Evolutionary conservation across 768 basidiomycete species (phyloP), one percentile per base, ranked within the genome.

Genomic region (Boletus tylopilopsis): DNA sequence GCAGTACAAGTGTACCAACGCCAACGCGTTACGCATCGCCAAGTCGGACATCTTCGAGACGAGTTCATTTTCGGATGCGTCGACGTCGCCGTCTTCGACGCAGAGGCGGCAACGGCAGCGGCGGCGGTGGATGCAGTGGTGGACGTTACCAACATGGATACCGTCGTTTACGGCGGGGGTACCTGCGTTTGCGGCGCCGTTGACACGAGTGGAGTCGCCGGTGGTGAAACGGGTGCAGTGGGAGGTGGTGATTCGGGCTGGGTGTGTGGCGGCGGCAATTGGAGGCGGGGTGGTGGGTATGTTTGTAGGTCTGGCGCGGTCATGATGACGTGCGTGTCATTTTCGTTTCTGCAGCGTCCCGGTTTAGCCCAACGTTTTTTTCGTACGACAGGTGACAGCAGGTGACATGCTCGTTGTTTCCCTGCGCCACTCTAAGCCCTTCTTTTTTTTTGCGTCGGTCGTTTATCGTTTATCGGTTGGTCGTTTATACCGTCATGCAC

Each of bases 181-280:
- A 15, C 87, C 88, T 2, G 81, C 86, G 37, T 90, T 90, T 54
- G 76, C 81, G 18, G 69, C 78, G 19, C 85, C 87, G 27, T 68
- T 91, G 49, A 89, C 89, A 36, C 76, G 74, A 34, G 73, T 91
- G 19, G 73, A 86, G 42, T 86, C 78, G 51, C 82, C 86, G 15
- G 74, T 84, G 48, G 80, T 90, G 43, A 76, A 79, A 44, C 76
- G 90, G n/a, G 87, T 81, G 3, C 90, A 92, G 58, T 91, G 89
- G 90, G 87, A 90, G 67, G 84, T 91, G 24, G 85, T 90, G 25
- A 70, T 86, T 23, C 73, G 85, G 32, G 84, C 83, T 3, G 73
- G 71, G 37, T 24, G 71, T 0, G 56, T 81, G 10, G 80, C 79
- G 0, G 67, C 79, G 21, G 23, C 84, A 13, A 46, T 71, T 1